Base-by-base conservation (phyloP, 2,329 filamentous ascomycete genomes). In the Venturiaceae sp. region DNA sequence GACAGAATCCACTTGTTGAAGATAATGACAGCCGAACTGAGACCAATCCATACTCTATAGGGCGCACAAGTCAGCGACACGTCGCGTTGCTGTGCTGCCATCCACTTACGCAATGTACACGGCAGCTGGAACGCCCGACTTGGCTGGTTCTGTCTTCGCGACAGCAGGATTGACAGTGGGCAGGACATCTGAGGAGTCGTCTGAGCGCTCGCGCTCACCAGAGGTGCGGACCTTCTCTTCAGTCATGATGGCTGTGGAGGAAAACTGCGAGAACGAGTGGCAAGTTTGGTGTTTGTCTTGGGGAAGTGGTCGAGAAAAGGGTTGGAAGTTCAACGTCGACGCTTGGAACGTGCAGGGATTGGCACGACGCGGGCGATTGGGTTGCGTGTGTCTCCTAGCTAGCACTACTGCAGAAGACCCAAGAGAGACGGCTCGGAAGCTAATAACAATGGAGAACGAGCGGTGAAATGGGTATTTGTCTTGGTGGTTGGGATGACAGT, bases 1-100 rank as follows among this genome's bases (percentile, higher is more conserved):
- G 92, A 86, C 62, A 97, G 82, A 68, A 99, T 90, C 84, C 90
- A 96, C 83, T 99, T 99, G 85, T 99, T 97, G 86, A 96, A 97
- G 62, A 99, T 80, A 72, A 99, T 99, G 70, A 97, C 91, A 67
- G 87, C 90, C 46, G 91, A 96, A 69, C 90, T 95, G 72, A 96
- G 81, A 60, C 85, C 79, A 70, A 99, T 97, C 94, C 94, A 99
- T 66, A 85, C 80, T 67, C 92, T 96, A 28, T 30, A 73, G 55
- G 36, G 55, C 14, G 44, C 21, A 44, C 19, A 30, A 34, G 53
- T 52, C 23, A 39, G 55, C 34, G 16, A 33, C 23, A 16, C 21
- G 6, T 32, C 23, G 32, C 50, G 52, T 37, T 19, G 9, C 58
- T 41, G 32, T 59, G 28, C 14, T 36, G 53, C 21, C 26, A 23